Evolutionary conservation across 495 filamentous ascomycete species (phyloP).

Genomic region (Neurospora sp.): DNA sequence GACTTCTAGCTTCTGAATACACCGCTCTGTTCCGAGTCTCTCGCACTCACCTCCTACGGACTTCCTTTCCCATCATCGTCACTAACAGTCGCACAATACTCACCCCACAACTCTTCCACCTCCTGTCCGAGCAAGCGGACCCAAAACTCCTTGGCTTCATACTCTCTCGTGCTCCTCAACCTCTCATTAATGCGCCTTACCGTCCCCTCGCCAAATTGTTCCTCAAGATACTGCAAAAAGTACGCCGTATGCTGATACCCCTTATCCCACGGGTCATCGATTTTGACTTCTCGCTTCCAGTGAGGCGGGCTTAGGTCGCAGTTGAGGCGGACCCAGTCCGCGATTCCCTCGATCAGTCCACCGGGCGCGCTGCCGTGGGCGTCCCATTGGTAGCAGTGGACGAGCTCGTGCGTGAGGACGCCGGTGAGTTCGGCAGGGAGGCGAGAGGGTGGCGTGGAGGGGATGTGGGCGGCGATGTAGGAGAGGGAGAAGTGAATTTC

Average conservation of each 20-base stretch:
- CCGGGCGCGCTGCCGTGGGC: conserved; percentile 53
- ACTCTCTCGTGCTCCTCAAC: conserved; percentile 41
- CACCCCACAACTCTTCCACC: conserved; percentile 61
- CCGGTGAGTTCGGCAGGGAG: conserved; percentile 62
- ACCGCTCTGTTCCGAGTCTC: background rate
- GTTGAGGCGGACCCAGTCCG: conserved; percentile 83
- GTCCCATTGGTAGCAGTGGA: conserved; percentile 90
- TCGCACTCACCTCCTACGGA: background rate
- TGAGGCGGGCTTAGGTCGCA: conserved; percentile 68
- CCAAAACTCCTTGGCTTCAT: conserved; percentile 62
- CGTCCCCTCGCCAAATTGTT: conserved; percentile 55
- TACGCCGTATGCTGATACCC: conserved; percentile 91
- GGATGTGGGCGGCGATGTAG: conserved; percentile 51
- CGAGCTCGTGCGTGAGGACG: conserved; percentile 84
- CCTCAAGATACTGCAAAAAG: conserved; percentile 71
- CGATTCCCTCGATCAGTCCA: conserved; percentile 84
- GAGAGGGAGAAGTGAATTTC: conserved; percentile 81
- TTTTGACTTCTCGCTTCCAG: conserved; percentile 48
- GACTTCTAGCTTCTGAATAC: background rate
- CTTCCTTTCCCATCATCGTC: background rate
- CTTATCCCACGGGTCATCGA: conserved; percentile 57
- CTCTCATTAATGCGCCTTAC: conserved; percentile 67
- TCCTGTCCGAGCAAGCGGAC: conserved; percentile 50
- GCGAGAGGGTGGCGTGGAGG: conserved; percentile 16
- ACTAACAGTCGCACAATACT: conserved; percentile 38